These are phyloP conservation scores for Mastigamoeba balamuthi DNA, from an alignment of 78 protist species.

Conservation along the genomic window DNA sequence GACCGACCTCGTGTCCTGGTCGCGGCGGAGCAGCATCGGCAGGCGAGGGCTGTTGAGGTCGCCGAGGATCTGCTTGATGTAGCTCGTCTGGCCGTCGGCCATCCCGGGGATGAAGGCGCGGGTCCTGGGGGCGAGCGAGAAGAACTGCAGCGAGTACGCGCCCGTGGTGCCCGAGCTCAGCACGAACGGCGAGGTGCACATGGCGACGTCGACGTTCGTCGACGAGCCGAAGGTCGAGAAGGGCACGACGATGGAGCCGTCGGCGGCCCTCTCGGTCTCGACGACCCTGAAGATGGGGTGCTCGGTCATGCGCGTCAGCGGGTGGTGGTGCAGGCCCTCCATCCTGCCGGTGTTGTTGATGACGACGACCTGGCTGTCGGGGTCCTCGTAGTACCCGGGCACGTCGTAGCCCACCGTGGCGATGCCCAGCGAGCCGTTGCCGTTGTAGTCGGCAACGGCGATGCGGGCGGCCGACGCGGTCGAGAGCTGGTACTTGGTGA, in stretches of 20 bases:
- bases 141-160: neutral
- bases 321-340: neutral
- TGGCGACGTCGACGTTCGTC: neutral
- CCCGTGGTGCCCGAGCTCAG: neutral
- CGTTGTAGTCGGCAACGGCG: neutral
- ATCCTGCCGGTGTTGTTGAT: neutral
- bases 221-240: neutral
- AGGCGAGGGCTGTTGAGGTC: neutral
- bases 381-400: neutral
- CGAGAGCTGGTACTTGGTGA: neutral
- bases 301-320: neutral
- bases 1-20: neutral
- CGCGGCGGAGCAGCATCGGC: neutral
- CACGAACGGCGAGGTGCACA: neutral
- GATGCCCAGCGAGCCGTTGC: neutral
- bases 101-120: neutral
- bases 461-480: neutral
- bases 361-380: neutral
- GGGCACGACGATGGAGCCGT: too few relatives aligned
- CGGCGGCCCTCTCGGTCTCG: neutral
- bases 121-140: neutral
- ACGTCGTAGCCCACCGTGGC: neutral
- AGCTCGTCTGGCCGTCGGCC: neutral
- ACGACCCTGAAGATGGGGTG: neutral
- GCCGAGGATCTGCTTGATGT: neutral